Conservation (phyloP, 1,139 yeast genomes). For the Nakaseomyces uthaithaninus region DNA sequence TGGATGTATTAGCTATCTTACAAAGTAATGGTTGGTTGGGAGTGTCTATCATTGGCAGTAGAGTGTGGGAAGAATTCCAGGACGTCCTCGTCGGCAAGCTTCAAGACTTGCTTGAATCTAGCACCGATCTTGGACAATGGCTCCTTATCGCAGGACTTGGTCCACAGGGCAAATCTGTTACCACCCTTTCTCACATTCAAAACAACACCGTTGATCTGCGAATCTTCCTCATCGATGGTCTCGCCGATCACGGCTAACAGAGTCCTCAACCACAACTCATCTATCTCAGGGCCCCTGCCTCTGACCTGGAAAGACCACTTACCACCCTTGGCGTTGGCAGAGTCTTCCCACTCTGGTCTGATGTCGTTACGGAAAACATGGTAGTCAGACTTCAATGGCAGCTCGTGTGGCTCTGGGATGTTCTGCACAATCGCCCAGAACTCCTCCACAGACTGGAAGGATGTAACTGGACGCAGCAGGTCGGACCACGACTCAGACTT, state of each 20-base stretch:
- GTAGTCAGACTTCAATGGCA: slow-evolving; percentile 89
- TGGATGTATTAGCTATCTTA: slow-evolving; percentile 22
- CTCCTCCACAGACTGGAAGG: slow-evolving; percentile 90
- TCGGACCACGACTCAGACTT: slow-evolving; percentile 86
- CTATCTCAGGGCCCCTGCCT: slow-evolving; percentile 57
- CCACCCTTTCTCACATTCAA: slow-evolving; percentile 79
- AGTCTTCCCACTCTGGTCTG: slow-evolving; percentile 98
- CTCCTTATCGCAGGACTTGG: slow-evolving; percentile 65
- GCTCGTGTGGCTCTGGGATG: slow-evolving; percentile 83
- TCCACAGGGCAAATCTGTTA: slow-evolving; percentile 88
- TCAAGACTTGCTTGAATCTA: slow-evolving; percentile 51
- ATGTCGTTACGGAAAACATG: slow-evolving; percentile 91
- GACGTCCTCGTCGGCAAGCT: slow-evolving; percentile 29
- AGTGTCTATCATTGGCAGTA: slow-evolving; percentile 30
- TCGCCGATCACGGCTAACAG: slow-evolving; percentile 92
- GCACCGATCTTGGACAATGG: slow-evolving; percentile 66
- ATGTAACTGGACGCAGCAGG: slow-evolving; percentile 84
- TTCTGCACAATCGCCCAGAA: slow-evolving; percentile 98
- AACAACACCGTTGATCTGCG: slow-evolving; percentile 92
- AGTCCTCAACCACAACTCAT: slow-evolving; percentile 89
- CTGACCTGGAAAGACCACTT: slow-evolving; percentile 82
- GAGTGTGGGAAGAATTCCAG: slow-evolving; percentile 32
- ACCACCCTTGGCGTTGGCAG: slow-evolving; percentile 81
- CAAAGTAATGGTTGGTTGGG: slow-evolving; percentile 31
- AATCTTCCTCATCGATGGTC: slow-evolving; percentile 67